phyloP scores from a whole-genome alignment of 352 stramenopile species.

The Pythium sukuiense region DNA sequence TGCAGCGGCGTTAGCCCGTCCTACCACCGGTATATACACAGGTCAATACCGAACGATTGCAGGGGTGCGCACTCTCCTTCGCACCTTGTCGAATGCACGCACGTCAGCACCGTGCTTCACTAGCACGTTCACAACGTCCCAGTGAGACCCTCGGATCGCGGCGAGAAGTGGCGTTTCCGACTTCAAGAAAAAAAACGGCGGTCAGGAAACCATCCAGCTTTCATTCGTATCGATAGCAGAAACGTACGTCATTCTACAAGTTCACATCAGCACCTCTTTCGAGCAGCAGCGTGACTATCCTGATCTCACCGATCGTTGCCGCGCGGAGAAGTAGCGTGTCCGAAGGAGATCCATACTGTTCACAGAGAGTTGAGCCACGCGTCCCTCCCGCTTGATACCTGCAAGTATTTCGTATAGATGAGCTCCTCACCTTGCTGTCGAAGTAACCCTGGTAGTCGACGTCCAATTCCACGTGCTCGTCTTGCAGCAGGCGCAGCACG shows the following conservation, averaged over 20 bases:
- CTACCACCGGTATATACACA: neutral
- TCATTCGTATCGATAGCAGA: too few relatives aligned
- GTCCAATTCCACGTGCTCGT: slow-evolving; percentile 8
- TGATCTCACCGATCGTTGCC: neutral
- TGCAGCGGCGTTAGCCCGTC: slow-evolving; percentile 1
- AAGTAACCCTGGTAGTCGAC: slow-evolving; percentile 14
- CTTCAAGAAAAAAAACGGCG: neutral
- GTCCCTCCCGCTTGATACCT: too few relatives aligned
- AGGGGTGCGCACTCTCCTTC: neutral
- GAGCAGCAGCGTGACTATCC: neutral
- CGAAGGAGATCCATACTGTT: neutral
- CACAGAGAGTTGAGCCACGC: neutral
- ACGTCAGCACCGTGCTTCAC: slow-evolving; percentile 10
- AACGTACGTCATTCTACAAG: slow-evolving; percentile 1
- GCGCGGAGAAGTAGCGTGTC: neutral
- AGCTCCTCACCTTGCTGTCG: neutral
- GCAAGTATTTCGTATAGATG: too few relatives aligned
- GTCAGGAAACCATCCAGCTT: too few relatives aligned
- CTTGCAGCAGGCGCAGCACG: slow-evolving; percentile 8
- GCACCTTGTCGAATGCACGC: slow-evolving; percentile 13
- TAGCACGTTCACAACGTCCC: slow-evolving; percentile 1
- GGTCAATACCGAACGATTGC: neutral
- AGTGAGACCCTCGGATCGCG: neutral
- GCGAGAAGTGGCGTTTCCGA: slow-evolving; percentile 2
- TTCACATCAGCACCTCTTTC: neutral